These are phyloP conservation scores for Russula olivacea DNA, from an alignment of 768 basidiomycete species.

Conservation along the genomic window DNA sequence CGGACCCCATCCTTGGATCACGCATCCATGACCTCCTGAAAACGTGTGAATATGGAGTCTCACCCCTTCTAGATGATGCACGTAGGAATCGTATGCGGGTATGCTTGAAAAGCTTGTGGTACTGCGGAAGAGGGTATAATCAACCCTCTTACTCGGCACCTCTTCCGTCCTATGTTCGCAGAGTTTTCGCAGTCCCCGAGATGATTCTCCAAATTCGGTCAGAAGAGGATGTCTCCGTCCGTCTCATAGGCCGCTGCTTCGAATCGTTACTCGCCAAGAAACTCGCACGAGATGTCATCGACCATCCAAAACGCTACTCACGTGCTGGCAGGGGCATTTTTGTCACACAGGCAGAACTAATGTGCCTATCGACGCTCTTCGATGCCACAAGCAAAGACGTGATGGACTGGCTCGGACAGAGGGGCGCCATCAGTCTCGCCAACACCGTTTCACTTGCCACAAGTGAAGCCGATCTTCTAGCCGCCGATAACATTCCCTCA, in stretches of 20 bases:
- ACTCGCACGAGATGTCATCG: background rate
- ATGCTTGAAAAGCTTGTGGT: conserved; percentile 8
- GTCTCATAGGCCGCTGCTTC: conserved; percentile 2
- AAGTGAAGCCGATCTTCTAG: background rate
- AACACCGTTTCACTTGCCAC: background rate
- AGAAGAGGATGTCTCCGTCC: background rate
- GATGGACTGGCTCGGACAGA: background rate
- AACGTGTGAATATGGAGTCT: background rate
- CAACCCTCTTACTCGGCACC: background rate
- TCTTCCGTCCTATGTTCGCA: conserved; percentile 4
- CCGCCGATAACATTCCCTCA: background rate
- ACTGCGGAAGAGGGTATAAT: background rate
- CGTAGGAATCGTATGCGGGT: background rate
- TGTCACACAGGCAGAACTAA: background rate
- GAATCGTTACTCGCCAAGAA: background rate
- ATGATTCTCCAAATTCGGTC: background rate
- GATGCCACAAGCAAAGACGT: background rate
- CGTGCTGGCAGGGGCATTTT: background rate
- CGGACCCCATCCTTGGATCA: background rate
- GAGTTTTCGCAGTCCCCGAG: background rate
- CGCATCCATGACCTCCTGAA: conserved; percentile 1
- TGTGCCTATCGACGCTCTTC: background rate
- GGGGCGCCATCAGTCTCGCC: background rate
- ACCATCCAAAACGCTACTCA: background rate
- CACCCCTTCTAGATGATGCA: background rate